A percentile compares a stretch with the other conserved stretches of the same genome.
Evolutionary conservation across 352 stramenopile genomes (phyloP).

Genomic region (Peronospora destructor): DNA sequence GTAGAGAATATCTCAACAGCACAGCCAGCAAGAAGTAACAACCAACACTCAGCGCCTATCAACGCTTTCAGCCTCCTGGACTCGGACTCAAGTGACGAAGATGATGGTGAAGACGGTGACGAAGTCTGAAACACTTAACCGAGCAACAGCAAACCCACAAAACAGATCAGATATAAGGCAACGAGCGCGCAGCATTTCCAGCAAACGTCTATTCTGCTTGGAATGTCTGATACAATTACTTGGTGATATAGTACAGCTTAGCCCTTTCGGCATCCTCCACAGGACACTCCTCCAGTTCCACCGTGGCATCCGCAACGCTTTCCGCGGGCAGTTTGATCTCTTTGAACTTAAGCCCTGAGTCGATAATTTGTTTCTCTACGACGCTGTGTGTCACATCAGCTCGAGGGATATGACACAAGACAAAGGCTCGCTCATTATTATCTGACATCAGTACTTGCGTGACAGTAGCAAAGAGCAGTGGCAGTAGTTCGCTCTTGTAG

Average conservation of each 20-base stretch:
- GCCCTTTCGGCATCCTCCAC: conserved; percentile 47
- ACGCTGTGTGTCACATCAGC: conserved; percentile 59
- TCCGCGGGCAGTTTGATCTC: conserved; percentile 26
- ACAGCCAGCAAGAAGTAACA: conserved; percentile 6
- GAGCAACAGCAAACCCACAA: conserved; percentile 1
- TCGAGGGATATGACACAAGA: conserved; percentile 70
- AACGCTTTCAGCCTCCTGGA: conserved; percentile 81
- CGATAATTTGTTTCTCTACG: conserved; percentile 38
- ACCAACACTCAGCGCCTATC: conserved; percentile 39
- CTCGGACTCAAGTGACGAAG: conserved; percentile 81
- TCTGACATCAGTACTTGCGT: conserved; percentile 21
- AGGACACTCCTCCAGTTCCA: conserved; percentile 44
- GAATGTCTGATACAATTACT: conserved; percentile 5
- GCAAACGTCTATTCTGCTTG: conserved; percentile 12
- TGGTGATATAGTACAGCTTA: conserved; percentile 55
- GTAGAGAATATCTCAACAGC: conserved; percentile 12
- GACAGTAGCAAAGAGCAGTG: conserved; percentile 57
- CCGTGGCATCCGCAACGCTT: conserved; percentile 16
- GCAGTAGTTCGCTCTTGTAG: conserved; percentile 66
- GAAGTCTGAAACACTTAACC: conserved; percentile 16
- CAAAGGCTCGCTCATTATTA: conserved; percentile 22
- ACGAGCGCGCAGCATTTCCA: conserved; percentile 1
- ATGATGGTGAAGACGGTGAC: conserved; percentile 16
- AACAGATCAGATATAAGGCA: conserved; percentile 16
- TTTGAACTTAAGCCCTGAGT: conserved; percentile 36